Base-by-base conservation (phyloP, 73 alveolate species). In the Paramecium bursaria region DNA sequence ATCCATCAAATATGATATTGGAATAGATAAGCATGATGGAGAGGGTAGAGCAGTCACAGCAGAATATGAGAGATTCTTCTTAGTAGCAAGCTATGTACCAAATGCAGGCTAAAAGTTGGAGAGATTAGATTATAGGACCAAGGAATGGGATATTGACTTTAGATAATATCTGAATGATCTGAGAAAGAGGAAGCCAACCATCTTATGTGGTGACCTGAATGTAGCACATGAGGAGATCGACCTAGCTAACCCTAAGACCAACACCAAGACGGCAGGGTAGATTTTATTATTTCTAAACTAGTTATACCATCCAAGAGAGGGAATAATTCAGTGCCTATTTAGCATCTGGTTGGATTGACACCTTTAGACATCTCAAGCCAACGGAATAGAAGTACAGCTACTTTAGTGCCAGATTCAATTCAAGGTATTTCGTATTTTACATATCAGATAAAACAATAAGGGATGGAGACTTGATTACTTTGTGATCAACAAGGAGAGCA, bases 401-500 rank as follows among this genome's bases (percentile, higher is more conserved):
- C 82, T 96, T 93, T 90, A 91, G 88, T 67, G 77, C 91, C 49
- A 88, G 98, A 85, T 91, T 90, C 19, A 47, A 61, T 15, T 46
- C 88, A 4, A 75, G 76, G 49, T 57, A 13, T 17, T 51, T 1
- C 1, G 27, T 11, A 6, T 15, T 22, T 73, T 48, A 26, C 73
- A 74, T 23, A 53, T 73, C 48, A 86, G 96, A 67, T 82, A 77
- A 26, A 95, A 90, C 31, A 93, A 96, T 74, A 89, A 88, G 55
- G 99, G 99, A 0, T 96, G 99, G 98, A 90, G 99, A 55, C 51
- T 96, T 17, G 99, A 96, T 88, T 96, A 96, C 77, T 86, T 90
- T 73, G 75, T 96, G 31, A 92, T 91, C 17, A 90, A 91, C 48
- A 51, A 93, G 29, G 74, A 77, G 23, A 13, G 53, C 25, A 51